Percentiles rank a stretch among this genome's conserved stretches.
phyloP scores from a whole-genome alignment of 1,284 basidiomycete genomes.

The Cryptococcus sp. region DNA sequence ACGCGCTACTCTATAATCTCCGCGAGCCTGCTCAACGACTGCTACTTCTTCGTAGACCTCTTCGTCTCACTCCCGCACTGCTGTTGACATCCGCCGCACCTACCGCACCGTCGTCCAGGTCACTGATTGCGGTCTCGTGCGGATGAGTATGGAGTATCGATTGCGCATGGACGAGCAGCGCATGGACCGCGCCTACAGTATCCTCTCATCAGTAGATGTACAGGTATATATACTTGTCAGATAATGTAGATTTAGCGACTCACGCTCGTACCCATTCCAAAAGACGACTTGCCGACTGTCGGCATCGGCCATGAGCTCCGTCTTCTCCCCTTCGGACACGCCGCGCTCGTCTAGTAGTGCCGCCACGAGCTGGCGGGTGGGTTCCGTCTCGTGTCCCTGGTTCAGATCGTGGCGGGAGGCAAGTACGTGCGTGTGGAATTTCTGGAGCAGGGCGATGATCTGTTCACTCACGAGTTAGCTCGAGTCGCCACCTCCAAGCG shows the following conservation, averaged over 20 bases:
- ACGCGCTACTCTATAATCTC: too few relatives aligned
- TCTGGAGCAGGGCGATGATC: neutral
- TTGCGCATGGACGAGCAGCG: conserved; percentile 6
- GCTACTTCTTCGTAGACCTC: too few relatives aligned
- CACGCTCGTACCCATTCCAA: conserved; percentile 15
- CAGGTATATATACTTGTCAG: neutral
- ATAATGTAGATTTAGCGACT: neutral
- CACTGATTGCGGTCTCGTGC: too few relatives aligned
- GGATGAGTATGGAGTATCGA: conserved; percentile 2
- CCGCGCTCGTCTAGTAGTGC: conserved; percentile 8
- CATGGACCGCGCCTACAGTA: conserved; percentile 7
- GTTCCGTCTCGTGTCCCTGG: conserved; percentile 7
- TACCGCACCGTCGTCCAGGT: too few relatives aligned
- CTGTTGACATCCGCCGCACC: too few relatives aligned
- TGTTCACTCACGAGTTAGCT: neutral
- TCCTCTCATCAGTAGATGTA: neutral
- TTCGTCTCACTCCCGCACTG: too few relatives aligned
- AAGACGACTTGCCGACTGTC: conserved; percentile 7
- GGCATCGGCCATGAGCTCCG: conserved; percentile 4
- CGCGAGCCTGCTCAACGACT: too few relatives aligned
- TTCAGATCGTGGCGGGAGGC: conserved; percentile 4
- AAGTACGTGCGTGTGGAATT: conserved; percentile 6
- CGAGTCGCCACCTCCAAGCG: too few relatives aligned
- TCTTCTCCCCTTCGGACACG: conserved; percentile 10
- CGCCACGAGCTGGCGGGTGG: conserved; percentile 1